Evolutionary conservation across 768 basidiomycete species (phyloP), one percentile per base, ranked within the genome.

Genomic region (Termitomyces sp.): DNA sequence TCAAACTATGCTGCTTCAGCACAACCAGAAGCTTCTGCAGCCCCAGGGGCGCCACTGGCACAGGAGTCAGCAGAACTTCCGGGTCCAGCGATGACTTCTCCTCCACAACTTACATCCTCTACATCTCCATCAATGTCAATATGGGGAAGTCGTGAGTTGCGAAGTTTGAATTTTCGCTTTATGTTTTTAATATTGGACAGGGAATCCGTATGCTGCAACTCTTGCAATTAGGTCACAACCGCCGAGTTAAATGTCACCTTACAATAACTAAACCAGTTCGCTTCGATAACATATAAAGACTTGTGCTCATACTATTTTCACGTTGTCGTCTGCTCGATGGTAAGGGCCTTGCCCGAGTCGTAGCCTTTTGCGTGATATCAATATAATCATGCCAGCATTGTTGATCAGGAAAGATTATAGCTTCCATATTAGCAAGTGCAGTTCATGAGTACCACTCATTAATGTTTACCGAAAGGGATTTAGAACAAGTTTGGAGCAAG

Each of bases 61-160:
- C 46, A 30, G 30, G 30, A 49, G 25, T 19, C 34, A 11, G 34
- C 12, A 58, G 41, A 37, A 34, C 21, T 42, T 54, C 27, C 54
- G 41, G 19, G 28, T 41, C n/a, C 49, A 19, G 40, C 23, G 17
- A n/a, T 35, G 27, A 21, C 52, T 21, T 41, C 21, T 25, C 48
- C 28, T 25, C 39, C 53, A 40, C 52, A 49, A 7, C 54, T 44
- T 9, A 32, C 30, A n/a, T n/a, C 34, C 5, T 39, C 47, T 8
- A 25, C 35, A 17, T 23, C 27, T 21, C 25, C 55, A 11, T 27
- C 43, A 9, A 14, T 21, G 2, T 34, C 56, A 12, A 12, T 14
- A 14, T 74, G 72, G 73, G 71, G 70, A 48, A 70, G 56, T 56
- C 61, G 72, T 74, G 59, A 63, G 71, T 68, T 19, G 3, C n/a